A percentile compares a stretch with the other conserved stretches of the same genome.
phyloP scores from a whole-genome alignment of 345 rosid species.

The Bruguiera parviflora region DNA sequence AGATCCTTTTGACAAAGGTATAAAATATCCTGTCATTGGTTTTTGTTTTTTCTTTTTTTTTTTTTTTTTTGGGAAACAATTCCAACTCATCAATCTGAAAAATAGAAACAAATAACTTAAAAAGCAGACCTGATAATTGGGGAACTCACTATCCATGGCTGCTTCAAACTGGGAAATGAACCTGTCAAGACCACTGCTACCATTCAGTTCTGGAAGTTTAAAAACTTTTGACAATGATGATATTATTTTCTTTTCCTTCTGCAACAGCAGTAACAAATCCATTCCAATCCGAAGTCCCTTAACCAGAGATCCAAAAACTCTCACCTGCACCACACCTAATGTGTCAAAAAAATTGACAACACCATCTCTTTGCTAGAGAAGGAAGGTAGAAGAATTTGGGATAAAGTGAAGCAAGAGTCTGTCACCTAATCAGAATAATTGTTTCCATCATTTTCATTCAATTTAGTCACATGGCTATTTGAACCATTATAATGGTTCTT shows the following conservation, averaged over 20 bases:
- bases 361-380: background rate
- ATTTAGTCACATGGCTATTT: too few relatives aligned
- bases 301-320: conserved; percentile 71
- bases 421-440: background rate
- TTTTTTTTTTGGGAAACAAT: too few relatives aligned
- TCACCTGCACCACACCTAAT: conserved; percentile 50
- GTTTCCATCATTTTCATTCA: background rate
- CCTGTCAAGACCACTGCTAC: conserved; percentile 52
- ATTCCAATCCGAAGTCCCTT: conserved; percentile 78
- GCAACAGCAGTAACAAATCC: conserved; percentile 58
- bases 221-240: conserved; percentile 44
- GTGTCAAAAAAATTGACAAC: background rate
- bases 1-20: background rate
- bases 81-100: background rate
- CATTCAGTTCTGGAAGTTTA: conserved; percentile 53
- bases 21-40: too few relatives aligned
- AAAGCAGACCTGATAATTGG: conserved; percentile 75
- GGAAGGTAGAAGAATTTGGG: background rate
- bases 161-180: conserved; percentile 82
- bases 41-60: too few relatives aligned
- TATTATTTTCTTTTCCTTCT: conserved; percentile 46
- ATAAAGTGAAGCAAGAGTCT: background rate
- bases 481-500: too few relatives aligned
- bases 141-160: conserved; percentile 88
- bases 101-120: conserved; percentile 1